These are phyloP conservation scores for Podospora comata DNA, from an alignment of 495 filamentous ascomycete genomes.

Conservation along the genomic window DNA sequence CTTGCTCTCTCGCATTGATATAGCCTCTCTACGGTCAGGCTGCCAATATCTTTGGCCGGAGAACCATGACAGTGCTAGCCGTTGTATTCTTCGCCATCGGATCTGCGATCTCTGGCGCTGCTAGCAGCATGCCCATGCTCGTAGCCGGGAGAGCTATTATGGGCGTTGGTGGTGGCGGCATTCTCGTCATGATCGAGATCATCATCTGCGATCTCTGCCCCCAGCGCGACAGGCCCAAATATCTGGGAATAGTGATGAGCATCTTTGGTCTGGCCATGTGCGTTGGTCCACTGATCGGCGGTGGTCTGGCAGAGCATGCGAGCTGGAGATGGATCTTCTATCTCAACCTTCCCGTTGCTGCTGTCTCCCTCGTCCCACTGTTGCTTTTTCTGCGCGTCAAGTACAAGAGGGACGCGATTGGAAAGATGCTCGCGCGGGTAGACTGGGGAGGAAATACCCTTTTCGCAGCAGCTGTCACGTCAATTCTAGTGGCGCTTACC, in stretches of 20 bases:
- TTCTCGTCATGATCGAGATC: conserved; percentile 69
- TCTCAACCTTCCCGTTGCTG: conserved; percentile 36
- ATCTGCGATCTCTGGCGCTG: conserved; percentile 39
- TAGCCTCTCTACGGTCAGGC: conserved; percentile 22
- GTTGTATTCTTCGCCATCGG: conserved; percentile 43
- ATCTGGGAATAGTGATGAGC: conserved; percentile 30
- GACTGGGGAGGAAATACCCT: conserved; percentile 34
- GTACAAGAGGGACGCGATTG: conserved; percentile 18
- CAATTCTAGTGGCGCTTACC: conserved; percentile 30
- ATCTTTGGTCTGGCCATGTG: conserved; percentile 64
- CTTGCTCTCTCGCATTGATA: neutral
- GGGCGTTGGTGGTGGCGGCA: conserved; percentile 72
- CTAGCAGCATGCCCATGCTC: conserved; percentile 52
- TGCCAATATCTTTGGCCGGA: conserved; percentile 24
- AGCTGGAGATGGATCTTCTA: conserved; percentile 43
- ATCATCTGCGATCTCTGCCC: conserved; percentile 65
- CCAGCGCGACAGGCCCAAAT: conserved; percentile 59
- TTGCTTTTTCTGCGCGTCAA: conserved; percentile 35
- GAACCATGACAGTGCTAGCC: conserved; percentile 16
- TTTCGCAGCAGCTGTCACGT: conserved; percentile 26
- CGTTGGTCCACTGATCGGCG: conserved; percentile 70
- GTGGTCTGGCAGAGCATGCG: conserved; percentile 55
- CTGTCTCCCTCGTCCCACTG: conserved; percentile 25
- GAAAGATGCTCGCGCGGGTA: conserved; percentile 27
- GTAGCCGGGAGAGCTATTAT: conserved; percentile 71